A percentile compares a stretch with the other conserved stretches of the same genome.
These are phyloP conservation scores for Fusarium sp. DNA, from an alignment of 2,329 filamentous ascomycete species.

Conservation along the genomic window DNA sequence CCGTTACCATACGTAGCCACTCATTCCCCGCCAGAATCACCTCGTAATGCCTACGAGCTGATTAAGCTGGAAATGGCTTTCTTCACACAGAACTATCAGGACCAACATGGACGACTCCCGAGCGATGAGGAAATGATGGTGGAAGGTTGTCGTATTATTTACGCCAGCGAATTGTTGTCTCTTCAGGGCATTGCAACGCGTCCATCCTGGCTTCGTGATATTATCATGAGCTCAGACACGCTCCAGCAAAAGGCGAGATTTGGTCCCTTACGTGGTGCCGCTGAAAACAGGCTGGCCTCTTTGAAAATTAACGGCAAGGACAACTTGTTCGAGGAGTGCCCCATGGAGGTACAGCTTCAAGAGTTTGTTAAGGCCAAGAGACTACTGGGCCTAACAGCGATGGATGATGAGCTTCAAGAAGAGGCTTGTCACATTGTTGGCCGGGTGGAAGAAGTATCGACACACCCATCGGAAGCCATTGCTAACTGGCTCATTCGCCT, in stretches of 20 bases:
- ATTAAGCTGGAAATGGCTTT: conserved; percentile 69
- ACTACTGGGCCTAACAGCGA: conserved; percentile 69
- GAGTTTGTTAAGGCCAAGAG: conserved; percentile 65
- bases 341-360: conserved; percentile 66
- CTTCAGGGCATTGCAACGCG: conserved; percentile 55
- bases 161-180: conserved; percentile 64
- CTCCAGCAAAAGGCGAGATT: conserved; percentile 61
- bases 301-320: conserved; percentile 70
- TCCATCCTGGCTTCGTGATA: conserved; percentile 68
- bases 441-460: conserved; percentile 66
- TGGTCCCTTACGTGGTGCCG: conserved; percentile 60
- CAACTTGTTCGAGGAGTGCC: conserved; percentile 68
- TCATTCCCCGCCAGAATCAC: conserved; percentile 58
- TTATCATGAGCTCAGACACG: conserved; percentile 64
- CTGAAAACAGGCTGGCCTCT: conserved; percentile 61
- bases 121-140: conserved; percentile 67
- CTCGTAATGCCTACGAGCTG: conserved; percentile 71
- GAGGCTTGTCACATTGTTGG: conserved; percentile 70
- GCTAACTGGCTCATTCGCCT: conserved; percentile 69
- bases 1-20: conserved; percentile 67
- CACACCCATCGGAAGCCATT: conserved; percentile 62
- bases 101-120: conserved; percentile 57
- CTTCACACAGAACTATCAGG: conserved; percentile 61
- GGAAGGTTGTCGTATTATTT: conserved; percentile 71
- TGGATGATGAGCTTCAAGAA: conserved; percentile 70